phyloP scores from a whole-genome alignment of 2,329 filamentous ascomycete species.

The Phaeophleospora eucalypticola region DNA sequence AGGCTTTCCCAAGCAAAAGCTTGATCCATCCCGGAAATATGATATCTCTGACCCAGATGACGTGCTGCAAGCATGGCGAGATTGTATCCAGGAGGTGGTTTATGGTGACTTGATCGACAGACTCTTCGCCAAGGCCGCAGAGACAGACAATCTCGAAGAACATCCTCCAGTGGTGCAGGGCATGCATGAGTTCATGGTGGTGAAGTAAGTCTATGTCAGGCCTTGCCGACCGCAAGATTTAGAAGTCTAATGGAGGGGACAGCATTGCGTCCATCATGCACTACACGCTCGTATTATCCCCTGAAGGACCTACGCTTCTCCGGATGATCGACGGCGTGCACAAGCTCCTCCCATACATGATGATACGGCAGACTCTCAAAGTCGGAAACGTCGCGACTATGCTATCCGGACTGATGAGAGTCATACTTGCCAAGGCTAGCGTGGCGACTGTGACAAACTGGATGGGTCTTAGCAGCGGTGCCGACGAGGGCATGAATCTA shows the following conservation, averaged over 20 bases:
- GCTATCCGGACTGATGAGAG: conserved; percentile 68
- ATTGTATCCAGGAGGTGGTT: conserved; percentile 61
- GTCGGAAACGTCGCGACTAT: conserved; percentile 78
- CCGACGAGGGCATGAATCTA: conserved; percentile 76
- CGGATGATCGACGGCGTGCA: conserved; percentile 68
- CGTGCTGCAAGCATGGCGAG: conserved; percentile 61
- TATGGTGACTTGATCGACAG: conserved; percentile 65
- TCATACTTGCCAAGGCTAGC: conserved; percentile 74
- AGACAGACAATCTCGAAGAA: conserved; percentile 60
- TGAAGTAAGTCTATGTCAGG: conserved; percentile 54
- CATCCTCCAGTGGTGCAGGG: conserved; percentile 60
- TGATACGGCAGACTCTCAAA: conserved; percentile 68
- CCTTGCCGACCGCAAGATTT: neutral
- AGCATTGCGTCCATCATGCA: conserved; percentile 72
- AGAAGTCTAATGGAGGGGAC: conserved; percentile 10
- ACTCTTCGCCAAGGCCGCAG: conserved; percentile 57
- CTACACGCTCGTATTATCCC: conserved; percentile 66
- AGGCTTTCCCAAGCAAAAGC: conserved; percentile 48
- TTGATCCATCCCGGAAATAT: conserved; percentile 43
- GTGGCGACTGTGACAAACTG: conserved; percentile 72
- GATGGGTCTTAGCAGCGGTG: conserved; percentile 66
- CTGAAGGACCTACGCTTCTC: conserved; percentile 70
- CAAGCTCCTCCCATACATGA: conserved; percentile 65
- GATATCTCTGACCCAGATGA: conserved; percentile 58
- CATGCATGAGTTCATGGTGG: conserved; percentile 62